Conservation (phyloP, 768 basidiomycete genomes). For the Rhizopogon rudus region DNA sequence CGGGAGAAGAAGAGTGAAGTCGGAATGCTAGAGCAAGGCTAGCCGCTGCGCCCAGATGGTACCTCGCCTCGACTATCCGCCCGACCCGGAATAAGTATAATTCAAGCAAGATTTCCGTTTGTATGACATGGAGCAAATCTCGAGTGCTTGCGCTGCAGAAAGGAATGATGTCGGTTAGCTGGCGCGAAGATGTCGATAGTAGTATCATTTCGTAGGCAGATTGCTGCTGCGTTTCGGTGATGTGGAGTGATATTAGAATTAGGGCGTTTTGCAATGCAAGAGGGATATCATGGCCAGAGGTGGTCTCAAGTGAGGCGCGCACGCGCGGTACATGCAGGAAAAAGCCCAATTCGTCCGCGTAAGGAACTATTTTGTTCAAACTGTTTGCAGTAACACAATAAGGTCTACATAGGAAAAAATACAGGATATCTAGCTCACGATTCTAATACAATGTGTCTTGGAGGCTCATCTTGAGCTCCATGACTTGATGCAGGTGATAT, state of each 20-base stretch:
- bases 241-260: slow-evolving; percentile 49
- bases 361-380: slow-evolving; percentile 40
- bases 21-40: slow-evolving; percentile 41
- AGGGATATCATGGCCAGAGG: slow-evolving; percentile 32
- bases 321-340: slow-evolving; percentile 55
- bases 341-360: slow-evolving; percentile 58
- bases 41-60: slow-evolving; percentile 45
- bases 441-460: slow-evolving; percentile 22
- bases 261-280: slow-evolving; percentile 45
- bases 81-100: slow-evolving; percentile 62
- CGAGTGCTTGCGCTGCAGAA: slow-evolving; percentile 29
- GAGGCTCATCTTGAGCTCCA: slow-evolving; percentile 23
- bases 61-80: slow-evolving; percentile 55
- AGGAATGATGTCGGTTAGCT: slow-evolving; percentile 40
- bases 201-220: slow-evolving; percentile 39
- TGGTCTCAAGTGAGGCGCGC: slow-evolving; percentile 29
- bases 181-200: slow-evolving; percentile 43
- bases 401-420: background rate
- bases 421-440: slow-evolving; percentile 22
- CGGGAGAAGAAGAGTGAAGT: slow-evolving; percentile 31
- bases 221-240: slow-evolving; percentile 38
- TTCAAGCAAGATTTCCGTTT: slow-evolving; percentile 59
- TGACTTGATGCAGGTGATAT: slow-evolving; percentile 5
- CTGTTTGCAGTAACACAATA: slow-evolving; percentile 6
- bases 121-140: slow-evolving; percentile 48